Evolutionary conservation across 1,284 basidiomycete genomes (phyloP).

Genomic region (Stereum hirsutum): DNA sequence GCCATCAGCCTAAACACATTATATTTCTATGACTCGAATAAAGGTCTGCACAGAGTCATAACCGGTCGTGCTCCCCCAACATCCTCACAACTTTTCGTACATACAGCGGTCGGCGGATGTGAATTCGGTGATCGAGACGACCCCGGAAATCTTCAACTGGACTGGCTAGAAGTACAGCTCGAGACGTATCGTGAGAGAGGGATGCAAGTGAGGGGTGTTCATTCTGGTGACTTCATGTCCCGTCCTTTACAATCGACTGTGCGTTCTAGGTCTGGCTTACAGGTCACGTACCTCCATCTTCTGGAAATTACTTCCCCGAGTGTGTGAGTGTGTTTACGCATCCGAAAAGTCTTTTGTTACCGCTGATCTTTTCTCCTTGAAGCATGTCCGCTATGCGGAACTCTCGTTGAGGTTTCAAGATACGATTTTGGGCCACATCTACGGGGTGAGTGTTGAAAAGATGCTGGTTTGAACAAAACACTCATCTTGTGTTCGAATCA

Average conservation of each 20-base stretch:
- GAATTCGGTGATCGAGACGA: constrained; percentile 49
- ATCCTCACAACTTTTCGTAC: constrained; percentile 2
- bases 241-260: constrained; percentile 9
- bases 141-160: constrained; percentile 78
- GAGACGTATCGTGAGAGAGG: constrained; percentile 59
- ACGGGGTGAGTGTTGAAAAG: constrained; percentile 47
- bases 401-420: constrained; percentile 81
- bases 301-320: constrained; percentile 77
- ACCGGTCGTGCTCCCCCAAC: constrained; percentile 13
- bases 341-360: constrained; percentile 1
- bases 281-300: constrained; percentile 76
- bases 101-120: constrained; percentile 57
- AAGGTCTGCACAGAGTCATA: too few species aligned
- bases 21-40: constrained; percentile 90
- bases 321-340: constrained; percentile 51
- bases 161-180: constrained; percentile 89
- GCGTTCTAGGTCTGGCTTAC: constrained; percentile 23
- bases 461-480: background rate
- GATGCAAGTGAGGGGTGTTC: constrained; percentile 53
- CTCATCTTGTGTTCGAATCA: background rate
- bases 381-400: constrained; percentile 81
- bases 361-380: constrained; percentile 10
- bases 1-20: constrained; percentile 87
- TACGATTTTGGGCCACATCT: constrained; percentile 85
- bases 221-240: constrained; percentile 16